Conservation (phyloP, 495 filamentous ascomycete genomes). For the Letharia columbiana region DNA sequence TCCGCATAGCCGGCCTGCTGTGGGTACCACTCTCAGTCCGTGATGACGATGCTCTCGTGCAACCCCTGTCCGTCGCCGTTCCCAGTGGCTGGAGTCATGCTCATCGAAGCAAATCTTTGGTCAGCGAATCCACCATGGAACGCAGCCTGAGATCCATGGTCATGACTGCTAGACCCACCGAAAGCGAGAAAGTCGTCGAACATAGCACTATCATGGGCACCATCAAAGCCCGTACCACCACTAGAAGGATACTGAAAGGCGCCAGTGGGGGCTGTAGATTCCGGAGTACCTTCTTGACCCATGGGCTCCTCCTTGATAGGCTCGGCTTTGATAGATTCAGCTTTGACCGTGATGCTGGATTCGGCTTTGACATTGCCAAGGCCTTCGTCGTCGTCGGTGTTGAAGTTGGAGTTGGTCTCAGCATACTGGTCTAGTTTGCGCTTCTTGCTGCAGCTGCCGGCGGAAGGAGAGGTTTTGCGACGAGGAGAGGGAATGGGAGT, state of each 20-base stretch:
- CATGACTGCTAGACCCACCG: background rate
- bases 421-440: constrained; percentile 29
- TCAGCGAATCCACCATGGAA: background rate
- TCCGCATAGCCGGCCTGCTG: background rate
- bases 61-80: background rate
- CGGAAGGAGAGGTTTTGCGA: constrained; percentile 21
- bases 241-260: background rate
- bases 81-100: background rate
- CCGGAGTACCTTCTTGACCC: background rate
- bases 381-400: constrained; percentile 33
- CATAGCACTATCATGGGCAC: background rate
- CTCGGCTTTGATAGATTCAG: background rate
- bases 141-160: background rate
- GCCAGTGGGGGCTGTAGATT: background rate
- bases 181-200: constrained; percentile 7
- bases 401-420: constrained; percentile 23
- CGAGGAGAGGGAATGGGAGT: background rate
- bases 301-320: constrained; percentile 12
- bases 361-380: constrained; percentile 30
- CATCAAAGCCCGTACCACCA: constrained; percentile 6
- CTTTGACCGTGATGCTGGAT: constrained; percentile 17
- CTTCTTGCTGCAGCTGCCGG: constrained; percentile 30
- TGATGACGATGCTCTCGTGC: constrained; percentile 16
- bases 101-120: background rate
- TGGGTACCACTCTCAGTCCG: background rate